Conservation (phyloP, 768 basidiomycete species). For the Suillus americanus region DNA sequence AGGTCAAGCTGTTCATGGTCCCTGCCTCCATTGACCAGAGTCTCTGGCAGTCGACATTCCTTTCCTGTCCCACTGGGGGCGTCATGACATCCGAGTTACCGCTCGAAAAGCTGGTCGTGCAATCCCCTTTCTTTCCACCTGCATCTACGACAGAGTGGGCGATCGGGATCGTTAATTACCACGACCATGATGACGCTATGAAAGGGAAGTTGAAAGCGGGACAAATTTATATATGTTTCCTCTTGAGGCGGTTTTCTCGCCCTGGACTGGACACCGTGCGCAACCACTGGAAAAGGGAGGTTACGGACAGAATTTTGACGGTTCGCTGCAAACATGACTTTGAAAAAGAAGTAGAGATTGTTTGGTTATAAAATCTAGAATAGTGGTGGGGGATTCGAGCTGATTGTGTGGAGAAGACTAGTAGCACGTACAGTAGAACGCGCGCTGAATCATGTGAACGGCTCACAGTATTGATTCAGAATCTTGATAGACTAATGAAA, state of each 20-base stretch:
- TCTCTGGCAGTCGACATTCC: slow-evolving; percentile 3
- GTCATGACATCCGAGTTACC: neutral
- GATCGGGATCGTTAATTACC: slow-evolving; percentile 7
- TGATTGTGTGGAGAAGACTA: too few relatives aligned
- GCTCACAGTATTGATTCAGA: too few relatives aligned
- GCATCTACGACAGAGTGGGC: slow-evolving; percentile 6
- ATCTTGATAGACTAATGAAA: too few relatives aligned
- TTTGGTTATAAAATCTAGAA: neutral
- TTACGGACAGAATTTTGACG: neutral
- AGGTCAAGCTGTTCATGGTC: slow-evolving; percentile 5
- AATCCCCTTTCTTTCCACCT: neutral
- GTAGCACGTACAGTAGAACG: too few relatives aligned
- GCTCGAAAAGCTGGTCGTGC: neutral
- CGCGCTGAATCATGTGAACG: too few relatives aligned
- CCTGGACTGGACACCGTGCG: neutral
- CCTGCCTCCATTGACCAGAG: neutral
- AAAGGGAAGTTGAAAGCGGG: neutral
- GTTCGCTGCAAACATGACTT: neutral
- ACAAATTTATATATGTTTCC: slow-evolving; percentile 4
- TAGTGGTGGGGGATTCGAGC: neutral
- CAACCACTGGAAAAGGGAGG: neutral
- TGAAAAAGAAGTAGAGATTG: neutral
- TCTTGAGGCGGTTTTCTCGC: neutral
- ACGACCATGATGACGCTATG: neutral
- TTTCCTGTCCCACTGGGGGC: neutral